Evolutionary conservation across 805 yeast genomes (phyloP).

Genomic region (Candida caryicola): DNA sequence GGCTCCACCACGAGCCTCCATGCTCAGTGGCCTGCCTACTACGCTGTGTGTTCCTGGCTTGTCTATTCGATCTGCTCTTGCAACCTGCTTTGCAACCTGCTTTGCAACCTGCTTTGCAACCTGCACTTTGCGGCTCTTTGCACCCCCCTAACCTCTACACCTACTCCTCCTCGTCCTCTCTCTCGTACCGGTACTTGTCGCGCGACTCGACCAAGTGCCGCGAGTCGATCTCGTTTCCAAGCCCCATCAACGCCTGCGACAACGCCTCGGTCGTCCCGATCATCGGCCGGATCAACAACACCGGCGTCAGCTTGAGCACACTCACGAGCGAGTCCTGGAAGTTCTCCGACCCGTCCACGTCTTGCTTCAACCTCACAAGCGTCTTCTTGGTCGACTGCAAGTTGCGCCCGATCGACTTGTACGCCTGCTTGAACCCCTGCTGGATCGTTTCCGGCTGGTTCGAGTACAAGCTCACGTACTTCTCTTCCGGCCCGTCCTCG

Average conservation of each 20-base stretch:
- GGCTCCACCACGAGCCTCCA: no score
- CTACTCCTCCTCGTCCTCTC: conserved; percentile 7
- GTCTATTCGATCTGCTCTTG: no score
- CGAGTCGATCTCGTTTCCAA: conserved; percentile 77
- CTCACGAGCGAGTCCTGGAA: conserved; percentile 67
- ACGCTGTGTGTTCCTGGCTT: no score
- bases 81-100: no score
- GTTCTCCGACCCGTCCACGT: conserved; percentile 60
- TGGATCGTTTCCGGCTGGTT: conserved; percentile 73
- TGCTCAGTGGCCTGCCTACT: no score
- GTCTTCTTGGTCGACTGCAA: conserved; percentile 63
- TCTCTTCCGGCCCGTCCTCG: conserved; percentile 22
- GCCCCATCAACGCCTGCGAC: conserved; percentile 77
- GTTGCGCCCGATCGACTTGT: conserved; percentile 66
- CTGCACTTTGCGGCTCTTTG: no score
- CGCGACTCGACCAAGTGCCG: conserved; percentile 52
- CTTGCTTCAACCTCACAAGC: conserved; percentile 55
- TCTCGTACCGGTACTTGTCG: conserved; percentile 56
- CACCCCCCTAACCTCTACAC: no score
- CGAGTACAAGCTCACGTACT: conserved; percentile 67
- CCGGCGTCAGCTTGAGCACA: conserved; percentile 74
- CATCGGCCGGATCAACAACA: conserved; percentile 75
- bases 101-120: no score
- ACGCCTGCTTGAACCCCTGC: conserved; percentile 77
- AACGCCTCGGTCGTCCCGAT: conserved; percentile 93